Conservation (phyloP, 192 early-diverging fungal species). For the Spizellomyces punctatus region DNA sequence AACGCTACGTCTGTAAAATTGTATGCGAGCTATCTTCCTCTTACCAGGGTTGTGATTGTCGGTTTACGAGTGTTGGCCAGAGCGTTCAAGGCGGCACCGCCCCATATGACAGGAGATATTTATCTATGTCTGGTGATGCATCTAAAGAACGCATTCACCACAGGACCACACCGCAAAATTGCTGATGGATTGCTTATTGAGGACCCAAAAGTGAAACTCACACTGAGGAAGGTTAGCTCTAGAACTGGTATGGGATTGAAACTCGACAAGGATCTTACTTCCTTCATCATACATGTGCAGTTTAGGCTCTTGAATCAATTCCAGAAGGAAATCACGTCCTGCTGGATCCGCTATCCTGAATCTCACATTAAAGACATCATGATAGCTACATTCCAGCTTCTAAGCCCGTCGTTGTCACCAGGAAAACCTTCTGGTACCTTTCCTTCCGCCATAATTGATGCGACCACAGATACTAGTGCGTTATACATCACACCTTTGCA, state of each 20-base stretch:
- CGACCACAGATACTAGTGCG: conserved; percentile 6
- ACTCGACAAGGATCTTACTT: neutral
- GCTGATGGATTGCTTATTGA: conserved; percentile 30
- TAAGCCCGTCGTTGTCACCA: conserved; percentile 21
- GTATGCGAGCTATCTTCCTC: neutral
- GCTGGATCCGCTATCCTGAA: conserved; percentile 55
- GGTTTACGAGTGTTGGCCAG: conserved; percentile 45
- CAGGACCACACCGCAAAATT: conserved; percentile 32
- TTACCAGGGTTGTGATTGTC: conserved; percentile 32
- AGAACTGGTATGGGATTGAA: no score
- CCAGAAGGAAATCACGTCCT: conserved; percentile 49
- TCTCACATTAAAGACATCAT: conserved; percentile 46
- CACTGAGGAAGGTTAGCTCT: conserved; percentile 42
- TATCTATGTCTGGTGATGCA: conserved; percentile 48
- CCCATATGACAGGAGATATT: conserved; percentile 52
- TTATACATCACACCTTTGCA: conserved; percentile 40
- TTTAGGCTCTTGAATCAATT: conserved; percentile 59
- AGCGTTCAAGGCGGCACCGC: conserved; percentile 51
- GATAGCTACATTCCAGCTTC: conserved; percentile 38
- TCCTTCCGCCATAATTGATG: neutral
- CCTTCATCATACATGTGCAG: conserved; percentile 16
- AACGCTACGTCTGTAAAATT: neutral
- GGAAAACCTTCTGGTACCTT: no score
- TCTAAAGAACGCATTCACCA: conserved; percentile 36
- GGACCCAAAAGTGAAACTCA: conserved; percentile 37